Evolutionary conservation across 1,139 yeast species (phyloP), one percentile per base, ranked within the genome.

Genomic region (Insectozyma bohioensis): DNA sequence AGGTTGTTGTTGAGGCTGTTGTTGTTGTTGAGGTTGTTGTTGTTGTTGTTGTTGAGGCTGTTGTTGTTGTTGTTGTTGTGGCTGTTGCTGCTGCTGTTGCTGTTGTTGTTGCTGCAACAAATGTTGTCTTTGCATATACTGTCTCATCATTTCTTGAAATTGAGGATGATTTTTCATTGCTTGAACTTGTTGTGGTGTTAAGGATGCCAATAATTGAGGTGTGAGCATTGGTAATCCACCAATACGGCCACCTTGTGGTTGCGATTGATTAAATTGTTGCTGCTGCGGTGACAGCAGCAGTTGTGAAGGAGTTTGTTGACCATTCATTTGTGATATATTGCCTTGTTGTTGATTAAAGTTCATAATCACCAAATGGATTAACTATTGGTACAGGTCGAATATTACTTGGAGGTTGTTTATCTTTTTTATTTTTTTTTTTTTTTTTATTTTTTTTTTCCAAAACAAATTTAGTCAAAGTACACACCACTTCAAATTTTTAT

Each of bases 141-240:
- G 58, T 24, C 65, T 52, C 52, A 68, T 56, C 34, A 65, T 56
- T 23, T 58, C 63, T 39, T 63, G 72, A 42, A 65, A 67, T 40
- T 67, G 74, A 3, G 74, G 75, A 44, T 72, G 74, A 47, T 54
- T 61, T 36, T 72, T 67, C 45, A 74, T 58, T 39, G 73, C 68
- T 41, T 72, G 72, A 24, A 71, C 61, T 36, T 70, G 75, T 42
- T 69, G 71, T 8, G 74, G 71, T 15, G 67, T 54, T 32, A 67
- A 49, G 33, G 68, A 65, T 17, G 70, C 63, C 26, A 63, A 53
- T 48, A 61, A 70, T 13, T 63, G 73, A 11, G 67, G 74, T 28
- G 60, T 56, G 12, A 35, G 11, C 22, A 31, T 25, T 26, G 35
- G 39, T 13, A 35, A 6, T 5, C 29, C 30, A 9, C 35, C 33